These are phyloP conservation scores for Termitomyces titanicus DNA, from an alignment of 768 basidiomycete species.

Conservation along the genomic window DNA sequence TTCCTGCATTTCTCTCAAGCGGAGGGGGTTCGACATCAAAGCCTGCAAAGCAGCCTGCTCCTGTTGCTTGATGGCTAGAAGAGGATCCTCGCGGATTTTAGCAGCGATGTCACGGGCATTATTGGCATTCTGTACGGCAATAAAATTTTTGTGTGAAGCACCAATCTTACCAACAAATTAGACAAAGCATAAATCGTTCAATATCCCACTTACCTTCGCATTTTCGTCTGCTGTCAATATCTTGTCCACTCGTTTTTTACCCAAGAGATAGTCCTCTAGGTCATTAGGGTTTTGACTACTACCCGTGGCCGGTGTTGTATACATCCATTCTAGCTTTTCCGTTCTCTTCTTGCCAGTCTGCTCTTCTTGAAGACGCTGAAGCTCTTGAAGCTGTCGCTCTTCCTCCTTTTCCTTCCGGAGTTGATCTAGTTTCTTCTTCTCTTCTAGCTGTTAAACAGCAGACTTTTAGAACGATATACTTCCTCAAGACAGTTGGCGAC, in stretches of 20 bases:
- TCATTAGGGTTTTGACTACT: constrained; percentile 84
- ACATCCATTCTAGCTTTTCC: constrained; percentile 99
- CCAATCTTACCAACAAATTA: constrained; percentile 50
- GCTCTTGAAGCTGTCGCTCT: constrained; percentile 92
- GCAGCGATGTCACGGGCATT: constrained; percentile 80
- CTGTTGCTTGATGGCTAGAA: constrained; percentile 97
- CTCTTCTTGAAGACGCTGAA: constrained; percentile 93
- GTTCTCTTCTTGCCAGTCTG: constrained; percentile 92
- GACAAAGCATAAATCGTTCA: constrained; percentile 6
- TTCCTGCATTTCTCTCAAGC: constrained; percentile 77
- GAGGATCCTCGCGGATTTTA: constrained; percentile 94
- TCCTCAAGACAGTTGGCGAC: constrained; percentile 24
- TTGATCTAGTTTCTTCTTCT: constrained; percentile 97
- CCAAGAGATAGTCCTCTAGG: constrained; percentile 92
- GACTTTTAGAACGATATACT: constrained; percentile 10
- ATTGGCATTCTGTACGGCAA: constrained; percentile 94
- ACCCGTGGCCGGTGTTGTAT: constrained; percentile 95
- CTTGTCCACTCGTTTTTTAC: constrained; percentile 97
- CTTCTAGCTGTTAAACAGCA: constrained; percentile 68
- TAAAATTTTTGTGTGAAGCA: constrained; percentile 87
- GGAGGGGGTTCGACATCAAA: constrained; percentile 81
- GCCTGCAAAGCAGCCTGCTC: constrained; percentile 92
- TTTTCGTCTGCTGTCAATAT: constrained; percentile 90
- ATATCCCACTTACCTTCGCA: constrained; percentile 57
- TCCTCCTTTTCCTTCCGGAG: constrained; percentile 97